Conservation (phyloP, 2,329 filamentous ascomycete species). For the Trichophyton equinum region DNA sequence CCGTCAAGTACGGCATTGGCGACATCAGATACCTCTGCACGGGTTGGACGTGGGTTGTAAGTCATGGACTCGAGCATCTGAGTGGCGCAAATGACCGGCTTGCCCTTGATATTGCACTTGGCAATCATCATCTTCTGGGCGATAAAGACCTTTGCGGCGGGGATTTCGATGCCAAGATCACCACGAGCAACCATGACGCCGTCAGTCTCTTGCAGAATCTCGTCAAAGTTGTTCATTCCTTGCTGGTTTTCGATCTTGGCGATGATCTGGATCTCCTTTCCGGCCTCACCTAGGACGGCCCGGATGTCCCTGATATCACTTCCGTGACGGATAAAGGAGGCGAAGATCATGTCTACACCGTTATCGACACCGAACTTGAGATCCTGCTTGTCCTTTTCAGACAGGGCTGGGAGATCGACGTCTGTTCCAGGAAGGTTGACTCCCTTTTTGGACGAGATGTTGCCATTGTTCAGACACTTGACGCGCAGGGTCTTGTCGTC, state of each 20-base stretch:
- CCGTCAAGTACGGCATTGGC: slow-evolving; percentile 96
- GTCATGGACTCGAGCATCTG: slow-evolving; percentile 99
- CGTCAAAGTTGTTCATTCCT: slow-evolving; percentile 98
- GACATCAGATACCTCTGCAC: slow-evolving; percentile 96
- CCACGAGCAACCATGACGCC: slow-evolving; percentile 99
- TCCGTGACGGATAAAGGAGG: slow-evolving; percentile 90
- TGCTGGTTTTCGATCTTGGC: slow-evolving; percentile 99
- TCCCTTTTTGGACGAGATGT: slow-evolving; percentile 97
- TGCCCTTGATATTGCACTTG: slow-evolving; percentile 98
- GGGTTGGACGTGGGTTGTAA: slow-evolving; percentile 95
- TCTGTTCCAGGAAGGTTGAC: slow-evolving; percentile 98
- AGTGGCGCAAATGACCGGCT: slow-evolving; percentile 96
- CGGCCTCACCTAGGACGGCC: slow-evolving; percentile 75
- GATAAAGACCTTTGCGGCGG: slow-evolving; percentile 94
- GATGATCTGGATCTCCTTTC: slow-evolving; percentile 97
- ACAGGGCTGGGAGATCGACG: slow-evolving; percentile 91
- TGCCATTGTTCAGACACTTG: slow-evolving; percentile 89
- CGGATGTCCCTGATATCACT: slow-evolving; percentile 91
- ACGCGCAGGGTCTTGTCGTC: slow-evolving; percentile 82
- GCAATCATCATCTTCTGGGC: slow-evolving; percentile 99
- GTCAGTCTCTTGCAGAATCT: slow-evolving; percentile 91
- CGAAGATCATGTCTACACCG: slow-evolving; percentile 97
- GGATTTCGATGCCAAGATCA: slow-evolving; percentile 97
- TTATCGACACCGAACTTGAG: slow-evolving; percentile 95
- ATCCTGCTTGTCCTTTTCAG: slow-evolving; percentile 95